Evolutionary conservation across 2,329 filamentous ascomycete species (phyloP).

Genomic region (Monilinia aucupariae): DNA sequence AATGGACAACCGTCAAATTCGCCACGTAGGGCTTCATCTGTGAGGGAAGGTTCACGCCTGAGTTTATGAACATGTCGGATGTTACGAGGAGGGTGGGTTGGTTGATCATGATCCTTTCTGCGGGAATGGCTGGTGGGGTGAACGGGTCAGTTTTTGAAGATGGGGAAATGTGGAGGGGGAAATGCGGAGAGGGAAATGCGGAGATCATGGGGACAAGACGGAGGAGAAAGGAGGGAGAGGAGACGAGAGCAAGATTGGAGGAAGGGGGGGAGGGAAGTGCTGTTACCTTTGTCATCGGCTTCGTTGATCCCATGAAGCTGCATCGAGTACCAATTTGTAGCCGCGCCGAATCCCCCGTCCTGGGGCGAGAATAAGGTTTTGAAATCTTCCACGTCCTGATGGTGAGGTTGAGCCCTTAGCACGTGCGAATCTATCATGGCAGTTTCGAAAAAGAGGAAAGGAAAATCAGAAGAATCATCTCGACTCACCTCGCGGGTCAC

Average conservation of each 20-base stretch:
- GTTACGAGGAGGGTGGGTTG: conserved; percentile 23
- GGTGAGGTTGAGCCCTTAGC: not conserved
- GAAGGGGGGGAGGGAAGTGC: not conserved
- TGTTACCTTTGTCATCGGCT: conserved; percentile 10
- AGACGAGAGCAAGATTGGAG: not conserved
- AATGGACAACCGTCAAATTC: conserved; percentile 19
- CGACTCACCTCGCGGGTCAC: conserved; percentile 16
- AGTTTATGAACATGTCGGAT: conserved; percentile 20
- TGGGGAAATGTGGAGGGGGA: too few species aligned
- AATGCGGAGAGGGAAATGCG: too few species aligned
- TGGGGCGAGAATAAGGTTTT: not conserved
- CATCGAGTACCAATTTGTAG: conserved; percentile 10
- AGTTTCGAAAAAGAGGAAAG: too few species aligned
- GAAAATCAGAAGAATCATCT: not conserved
- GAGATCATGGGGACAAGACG: too few species aligned
- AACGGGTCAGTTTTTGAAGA: not conserved
- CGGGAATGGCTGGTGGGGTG: conserved; percentile 8
- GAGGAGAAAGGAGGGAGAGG: rapidly evolving
- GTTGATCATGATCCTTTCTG: conserved; percentile 9
- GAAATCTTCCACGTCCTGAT: not conserved
- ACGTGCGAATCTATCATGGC: too few species aligned
- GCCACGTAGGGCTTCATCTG: conserved; percentile 14
- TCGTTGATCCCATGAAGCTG: conserved; percentile 7
- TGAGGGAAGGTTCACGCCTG: conserved; percentile 17
- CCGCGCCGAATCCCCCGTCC: conserved; percentile 5